Conservation (phyloP, 257 asterid genomes). For the Cynanchum wilfordii region DNA sequence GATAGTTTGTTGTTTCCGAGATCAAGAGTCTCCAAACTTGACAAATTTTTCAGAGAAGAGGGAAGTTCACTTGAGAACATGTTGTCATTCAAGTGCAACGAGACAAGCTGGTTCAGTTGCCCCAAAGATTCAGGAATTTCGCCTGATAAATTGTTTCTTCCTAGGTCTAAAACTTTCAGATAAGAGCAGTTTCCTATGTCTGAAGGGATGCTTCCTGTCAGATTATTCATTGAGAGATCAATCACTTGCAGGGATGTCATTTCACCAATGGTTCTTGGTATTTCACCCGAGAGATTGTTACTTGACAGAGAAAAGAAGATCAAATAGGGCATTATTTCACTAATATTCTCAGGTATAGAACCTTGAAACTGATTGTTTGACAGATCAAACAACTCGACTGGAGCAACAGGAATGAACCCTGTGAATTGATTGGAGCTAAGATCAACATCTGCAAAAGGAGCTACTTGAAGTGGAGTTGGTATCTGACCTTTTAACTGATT, state of each 20-base stretch:
- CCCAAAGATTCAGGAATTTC: slow-evolving; percentile 41
- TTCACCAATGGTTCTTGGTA: slow-evolving; percentile 36
- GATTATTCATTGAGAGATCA: slow-evolving; percentile 42
- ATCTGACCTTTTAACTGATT: slow-evolving; percentile 38
- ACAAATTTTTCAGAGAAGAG: slow-evolving; percentile 32
- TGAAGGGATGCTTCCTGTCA: slow-evolving; percentile 41
- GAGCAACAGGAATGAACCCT: slow-evolving; percentile 34
- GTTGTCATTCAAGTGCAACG: slow-evolving; percentile 43
- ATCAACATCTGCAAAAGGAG: slow-evolving; percentile 44
- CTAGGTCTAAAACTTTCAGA: slow-evolving; percentile 38
- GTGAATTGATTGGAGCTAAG: slow-evolving; percentile 38
- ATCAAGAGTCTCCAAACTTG: slow-evolving; percentile 46
- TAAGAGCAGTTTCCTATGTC: slow-evolving; percentile 33
- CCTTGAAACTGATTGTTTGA: slow-evolving; percentile 44
- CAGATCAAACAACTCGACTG: slow-evolving; percentile 43
- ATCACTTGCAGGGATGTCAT: slow-evolving; percentile 34
- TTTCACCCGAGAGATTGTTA: slow-evolving; percentile 33
- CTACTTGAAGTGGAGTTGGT: slow-evolving; percentile 34
- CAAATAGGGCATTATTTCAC: slow-evolving; percentile 35
- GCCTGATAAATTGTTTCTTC: slow-evolving; percentile 36
- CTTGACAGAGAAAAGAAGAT: slow-evolving; percentile 42
- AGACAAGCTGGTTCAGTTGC: slow-evolving; percentile 30
- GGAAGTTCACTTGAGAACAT: slow-evolving; percentile 36
- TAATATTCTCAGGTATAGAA: slow-evolving; percentile 35
- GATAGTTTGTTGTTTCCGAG: slow-evolving; percentile 33